Percentiles rank a stretch among this genome's conserved stretches.
Evolutionary conservation across 176 grass and related monocot species (phyloP).

Genomic region (Aegilops bicornis): DNA sequence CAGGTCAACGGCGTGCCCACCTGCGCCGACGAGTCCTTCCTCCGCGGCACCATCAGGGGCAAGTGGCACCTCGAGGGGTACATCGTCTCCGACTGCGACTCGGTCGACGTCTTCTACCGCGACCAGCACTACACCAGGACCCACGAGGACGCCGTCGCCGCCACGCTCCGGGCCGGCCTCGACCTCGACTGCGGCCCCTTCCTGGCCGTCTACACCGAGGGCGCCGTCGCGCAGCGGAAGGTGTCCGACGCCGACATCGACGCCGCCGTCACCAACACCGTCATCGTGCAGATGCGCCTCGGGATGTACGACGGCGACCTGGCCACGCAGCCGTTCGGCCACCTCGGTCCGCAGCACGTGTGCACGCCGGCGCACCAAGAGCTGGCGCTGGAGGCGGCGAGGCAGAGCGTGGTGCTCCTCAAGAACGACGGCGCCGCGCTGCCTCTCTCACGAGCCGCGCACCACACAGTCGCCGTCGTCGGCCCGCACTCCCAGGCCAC

Average conservation of each 20-base stretch:
- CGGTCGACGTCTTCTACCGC: slow-evolving; percentile 73
- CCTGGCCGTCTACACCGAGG: slow-evolving; percentile 51
- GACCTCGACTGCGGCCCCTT: slow-evolving; percentile 85
- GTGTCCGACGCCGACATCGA: slow-evolving; percentile 55
- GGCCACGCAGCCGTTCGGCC: slow-evolving; percentile 42
- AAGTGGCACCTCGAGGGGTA: slow-evolving; percentile 63
- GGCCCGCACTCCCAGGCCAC: slow-evolving; percentile 79
- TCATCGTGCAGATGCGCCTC: slow-evolving; percentile 74
- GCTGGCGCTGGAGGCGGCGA: slow-evolving; percentile 71
- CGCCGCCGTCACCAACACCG: slow-evolving; percentile 56
- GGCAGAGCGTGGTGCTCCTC: slow-evolving; percentile 65
- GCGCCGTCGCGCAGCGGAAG: slow-evolving; percentile 39
- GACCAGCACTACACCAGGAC: slow-evolving; percentile 64
- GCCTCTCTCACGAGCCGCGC: slow-evolving; percentile 28
- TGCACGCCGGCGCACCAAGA: slow-evolving; percentile 54
- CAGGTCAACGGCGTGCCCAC: slow-evolving; percentile 92
- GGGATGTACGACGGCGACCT: slow-evolving; percentile 83
- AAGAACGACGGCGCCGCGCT: slow-evolving; percentile 45
- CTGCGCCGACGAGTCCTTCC: slow-evolving; percentile 65
- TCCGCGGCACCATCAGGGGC: slow-evolving; percentile 37
- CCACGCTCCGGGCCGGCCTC: slow-evolving; percentile 65
- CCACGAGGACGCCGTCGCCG: slow-evolving; percentile 71
- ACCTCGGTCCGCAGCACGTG: slow-evolving; percentile 55
- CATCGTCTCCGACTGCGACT: slow-evolving; percentile 93
- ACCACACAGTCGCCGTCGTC: slow-evolving; percentile 49